Evolutionary conservation across 164 flowering plant genomes (phyloP), one percentile per base, ranked within the genome.

Genomic region (Protea cynaroides): DNA sequence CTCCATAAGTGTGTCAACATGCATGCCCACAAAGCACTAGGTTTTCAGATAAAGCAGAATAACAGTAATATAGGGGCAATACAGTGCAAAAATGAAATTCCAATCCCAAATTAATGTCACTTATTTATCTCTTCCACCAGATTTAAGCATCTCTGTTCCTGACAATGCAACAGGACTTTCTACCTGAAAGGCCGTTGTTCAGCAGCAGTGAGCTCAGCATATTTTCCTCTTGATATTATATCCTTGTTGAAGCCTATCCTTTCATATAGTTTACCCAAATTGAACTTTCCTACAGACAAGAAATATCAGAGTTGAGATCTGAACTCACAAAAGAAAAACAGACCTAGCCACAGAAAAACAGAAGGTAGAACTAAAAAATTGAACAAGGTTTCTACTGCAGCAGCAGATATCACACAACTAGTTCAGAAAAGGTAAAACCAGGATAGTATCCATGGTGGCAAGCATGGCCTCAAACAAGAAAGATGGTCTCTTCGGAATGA

Each of bases 161-260:
- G 54, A 25, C 19, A 54, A 56, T 43, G 64, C 56, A 52, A 65
- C 21, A 53, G 52, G 36, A 53, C 9, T 44, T n/a, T 69, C 65
- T 22, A 90, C 97, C 92, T 85, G 72, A 94, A 84, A 72, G 97
- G 85, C 43, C 97, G 85, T 49, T 90, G 86, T 52, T 90, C 98
- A 64, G 94, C 96, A 4, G 82, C 86, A 60, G 68, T 69, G 43
- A 94, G 84, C 81, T 94, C 98, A 47, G 97, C 95, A 79, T 46
- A 94, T 80, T 59, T 90, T 59, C 98, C 97, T 68, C 98, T 83
- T 52, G 98, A 89, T 75, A 90, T 89, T 56, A 77, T 79, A 80
- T 94, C 96, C 79, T 90, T 93, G 67, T 86, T 93, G 84, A 93
- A 87, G 65, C 98, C 97, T 75, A 89, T 86, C 69, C 75, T 84